These are phyloP conservation scores for Gnomoniopsis smithogilvyi DNA, from an alignment of 2,329 filamentous ascomycete species.

Conservation along the genomic window DNA sequence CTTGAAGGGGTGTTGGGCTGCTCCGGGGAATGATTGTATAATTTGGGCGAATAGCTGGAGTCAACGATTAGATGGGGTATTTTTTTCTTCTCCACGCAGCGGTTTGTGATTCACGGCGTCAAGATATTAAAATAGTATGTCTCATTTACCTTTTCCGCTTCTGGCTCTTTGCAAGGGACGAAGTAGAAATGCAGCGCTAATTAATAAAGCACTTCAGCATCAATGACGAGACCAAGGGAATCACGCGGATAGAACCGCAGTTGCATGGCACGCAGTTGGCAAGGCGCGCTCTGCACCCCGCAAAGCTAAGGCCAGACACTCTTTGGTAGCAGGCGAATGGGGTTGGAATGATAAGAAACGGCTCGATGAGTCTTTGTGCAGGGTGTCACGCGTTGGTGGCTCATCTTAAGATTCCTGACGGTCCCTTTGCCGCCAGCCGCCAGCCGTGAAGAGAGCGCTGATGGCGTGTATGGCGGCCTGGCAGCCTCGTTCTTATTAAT, in stretches of 20 bases:
- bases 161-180: too few species aligned
- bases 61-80: too few species aligned
- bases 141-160: too few species aligned
- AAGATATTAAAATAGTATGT: too few species aligned
- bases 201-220: too few species aligned
- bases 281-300: background rate
- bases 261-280: background rate
- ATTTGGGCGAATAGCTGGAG: too few species aligned
- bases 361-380: background rate
- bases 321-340: background rate
- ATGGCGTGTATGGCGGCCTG: background rate
- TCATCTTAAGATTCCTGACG: background rate
- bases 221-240: too few species aligned
- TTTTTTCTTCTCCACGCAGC: too few species aligned
- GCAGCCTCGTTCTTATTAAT: background rate
- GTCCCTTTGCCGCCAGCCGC: background rate
- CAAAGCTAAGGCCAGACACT: background rate
- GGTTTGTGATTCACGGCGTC: too few species aligned
- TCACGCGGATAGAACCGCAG: background rate
- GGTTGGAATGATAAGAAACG: background rate
- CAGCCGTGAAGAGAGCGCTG: background rate
- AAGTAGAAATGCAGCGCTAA: too few species aligned
- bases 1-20: conserved; percentile 19
- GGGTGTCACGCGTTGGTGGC: background rate
- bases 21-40: too few species aligned